Conservation (phyloP, 106 monocot genomes). For the Alisma plantagoaquatica region DNA sequence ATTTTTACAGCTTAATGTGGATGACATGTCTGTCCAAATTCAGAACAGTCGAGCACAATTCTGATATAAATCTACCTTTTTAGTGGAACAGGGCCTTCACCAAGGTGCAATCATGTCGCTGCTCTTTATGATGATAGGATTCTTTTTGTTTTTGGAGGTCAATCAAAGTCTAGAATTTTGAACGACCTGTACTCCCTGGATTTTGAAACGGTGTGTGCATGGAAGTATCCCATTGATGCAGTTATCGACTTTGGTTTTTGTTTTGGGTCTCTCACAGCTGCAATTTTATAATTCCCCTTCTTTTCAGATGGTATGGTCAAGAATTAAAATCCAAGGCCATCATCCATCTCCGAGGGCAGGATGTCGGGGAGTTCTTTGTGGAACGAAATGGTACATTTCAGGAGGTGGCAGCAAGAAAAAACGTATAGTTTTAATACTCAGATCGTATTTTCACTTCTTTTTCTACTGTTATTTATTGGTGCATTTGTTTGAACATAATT, state of each 20-base stretch:
- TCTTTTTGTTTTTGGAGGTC: conserved; percentile 88
- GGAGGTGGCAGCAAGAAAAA: conserved; percentile 99
- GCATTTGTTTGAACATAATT: not conserved
- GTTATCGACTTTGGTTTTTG: not conserved
- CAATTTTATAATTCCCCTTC: conserved; percentile 1
- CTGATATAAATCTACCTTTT: not conserved
- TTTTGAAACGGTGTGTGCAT: conserved; percentile 78
- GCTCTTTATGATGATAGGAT: conserved; percentile 68
- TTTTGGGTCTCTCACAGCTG: not conserved
- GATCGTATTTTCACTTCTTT: not conserved
- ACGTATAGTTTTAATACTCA: conserved; percentile 28
- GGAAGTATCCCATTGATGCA: not conserved
- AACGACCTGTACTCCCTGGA: conserved; percentile 96
- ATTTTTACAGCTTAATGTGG: not conserved
- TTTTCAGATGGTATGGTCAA: conserved; percentile 95
- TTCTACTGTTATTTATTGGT: too few species aligned
- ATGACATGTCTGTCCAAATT: not conserved
- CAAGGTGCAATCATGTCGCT: conserved; percentile 83
- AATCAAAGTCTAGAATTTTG: conserved; percentile 77
- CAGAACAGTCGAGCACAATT: not conserved
- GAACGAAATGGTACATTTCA: conserved; percentile 91
- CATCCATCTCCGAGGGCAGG: conserved; percentile 92
- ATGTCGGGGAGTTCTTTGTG: conserved; percentile 80
- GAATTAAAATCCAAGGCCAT: conserved; percentile 59
- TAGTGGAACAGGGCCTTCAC: conserved; percentile 84